Conservation (phyloP, 805 yeast species). For the Starmerella potacharoeniae region DNA sequence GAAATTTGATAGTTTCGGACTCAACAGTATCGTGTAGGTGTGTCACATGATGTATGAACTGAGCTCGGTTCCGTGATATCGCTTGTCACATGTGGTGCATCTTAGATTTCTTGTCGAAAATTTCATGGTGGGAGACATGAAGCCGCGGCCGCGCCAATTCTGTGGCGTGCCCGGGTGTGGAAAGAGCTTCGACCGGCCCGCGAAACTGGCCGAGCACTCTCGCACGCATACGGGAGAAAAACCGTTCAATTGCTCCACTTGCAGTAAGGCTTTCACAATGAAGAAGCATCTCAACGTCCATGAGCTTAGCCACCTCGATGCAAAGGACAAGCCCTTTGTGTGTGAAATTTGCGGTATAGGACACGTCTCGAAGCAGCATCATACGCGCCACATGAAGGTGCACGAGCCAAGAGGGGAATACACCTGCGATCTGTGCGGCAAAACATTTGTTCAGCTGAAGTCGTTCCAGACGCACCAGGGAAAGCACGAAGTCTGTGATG, state of each 20-base stretch:
- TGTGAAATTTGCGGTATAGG: slow-evolving; percentile 77
- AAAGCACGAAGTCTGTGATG: slow-evolving; percentile 26
- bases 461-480: slow-evolving; percentile 61
- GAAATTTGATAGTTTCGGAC: background rate
- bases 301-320: slow-evolving; percentile 42
- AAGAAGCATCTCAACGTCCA: slow-evolving; percentile 77
- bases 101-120: background rate
- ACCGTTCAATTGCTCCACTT: slow-evolving; percentile 59
- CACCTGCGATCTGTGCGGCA: slow-evolving; percentile 48
- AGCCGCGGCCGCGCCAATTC: slow-evolving; percentile 31
- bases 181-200: slow-evolving; percentile 71
- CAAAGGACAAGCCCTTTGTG: slow-evolving; percentile 52
- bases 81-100: background rate
- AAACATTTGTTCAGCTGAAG: slow-evolving; percentile 62
- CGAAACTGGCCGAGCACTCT: slow-evolving; percentile 70
- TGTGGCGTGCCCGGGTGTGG: slow-evolving; percentile 53
- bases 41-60: background rate
- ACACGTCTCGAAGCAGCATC: slow-evolving; percentile 66
- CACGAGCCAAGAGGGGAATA: slow-evolving; percentile 63
- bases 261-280: slow-evolving; percentile 57
- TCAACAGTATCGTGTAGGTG: background rate
- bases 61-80: background rate
- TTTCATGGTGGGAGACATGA: slow-evolving; percentile 9
- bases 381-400: slow-evolving; percentile 69
- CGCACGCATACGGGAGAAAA: slow-evolving; percentile 67